Percentiles rank a stretch among this genome's conserved stretches.
These are phyloP conservation scores for Exophiala bonariae DNA, from an alignment of 2,329 filamentous ascomycete species.

Conservation along the genomic window DNA sequence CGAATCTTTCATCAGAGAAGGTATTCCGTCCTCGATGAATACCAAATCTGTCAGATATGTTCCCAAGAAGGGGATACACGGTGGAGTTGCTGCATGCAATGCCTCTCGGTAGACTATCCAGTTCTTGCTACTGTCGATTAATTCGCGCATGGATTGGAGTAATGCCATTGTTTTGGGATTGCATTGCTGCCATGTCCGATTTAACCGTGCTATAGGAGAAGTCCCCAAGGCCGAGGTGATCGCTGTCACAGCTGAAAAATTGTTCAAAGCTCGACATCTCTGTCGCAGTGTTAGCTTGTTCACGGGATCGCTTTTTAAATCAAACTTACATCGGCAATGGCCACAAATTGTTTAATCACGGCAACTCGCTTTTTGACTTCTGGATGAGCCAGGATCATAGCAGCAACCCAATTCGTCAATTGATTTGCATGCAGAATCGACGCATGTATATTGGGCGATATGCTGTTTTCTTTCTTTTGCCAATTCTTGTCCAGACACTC, in stretches of 20 bases:
- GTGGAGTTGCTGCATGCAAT: slow-evolving; percentile 87
- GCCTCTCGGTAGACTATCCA: slow-evolving; percentile 96
- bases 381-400: slow-evolving; percentile 94
- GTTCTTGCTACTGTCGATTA: slow-evolving; percentile 98
- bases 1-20: slow-evolving; percentile 92
- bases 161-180: slow-evolving; percentile 78
- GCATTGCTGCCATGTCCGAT: slow-evolving; percentile 91
- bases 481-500: slow-evolving; percentile 98
- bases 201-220: slow-evolving; percentile 89
- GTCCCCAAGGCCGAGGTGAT: slow-evolving; percentile 96
- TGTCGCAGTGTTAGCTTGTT: slow-evolving; percentile 39
- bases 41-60: slow-evolving; percentile 97
- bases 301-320: slow-evolving; percentile 1
- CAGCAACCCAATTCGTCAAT: slow-evolving; percentile 98
- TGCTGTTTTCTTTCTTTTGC: slow-evolving; percentile 91
- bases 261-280: slow-evolving; percentile 94
- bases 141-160: slow-evolving; percentile 84
- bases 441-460: slow-evolving; percentile 91
- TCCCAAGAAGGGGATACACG: slow-evolving; percentile 97
- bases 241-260: slow-evolving; percentile 95
- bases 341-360: slow-evolving; percentile 97
- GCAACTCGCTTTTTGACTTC: slow-evolving; percentile 96
- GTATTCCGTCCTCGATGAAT: slow-evolving; percentile 98
- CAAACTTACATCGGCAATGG: slow-evolving; percentile 82
- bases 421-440: slow-evolving; percentile 98